These are phyloP conservation scores for Plasmodium sp. DNA, from an alignment of 169 alveolate genomes.

Conservation along the genomic window DNA sequence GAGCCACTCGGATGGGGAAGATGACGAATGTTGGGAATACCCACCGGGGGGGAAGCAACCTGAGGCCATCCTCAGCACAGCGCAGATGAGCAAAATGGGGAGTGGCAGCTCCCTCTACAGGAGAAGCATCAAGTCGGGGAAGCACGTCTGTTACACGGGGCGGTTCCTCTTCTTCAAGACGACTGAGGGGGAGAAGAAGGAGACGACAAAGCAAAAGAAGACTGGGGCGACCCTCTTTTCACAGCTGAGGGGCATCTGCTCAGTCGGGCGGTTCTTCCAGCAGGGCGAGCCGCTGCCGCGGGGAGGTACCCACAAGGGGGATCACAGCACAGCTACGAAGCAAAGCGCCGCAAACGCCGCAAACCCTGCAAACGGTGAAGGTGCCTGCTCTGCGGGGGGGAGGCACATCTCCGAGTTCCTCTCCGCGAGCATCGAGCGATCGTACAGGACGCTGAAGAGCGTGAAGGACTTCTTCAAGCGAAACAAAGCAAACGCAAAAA, in stretches of 20 bases:
- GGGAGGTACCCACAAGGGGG: neutral
- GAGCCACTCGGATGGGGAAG: neutral
- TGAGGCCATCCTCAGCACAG: neutral
- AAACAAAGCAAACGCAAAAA: slow-evolving; percentile 4
- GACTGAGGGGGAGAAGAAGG: neutral
- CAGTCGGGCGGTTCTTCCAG: neutral
- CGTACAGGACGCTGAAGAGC: slow-evolving; percentile 46
- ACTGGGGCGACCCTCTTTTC: neutral
- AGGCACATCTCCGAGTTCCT: slow-evolving; percentile 12
- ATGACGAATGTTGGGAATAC: neutral
- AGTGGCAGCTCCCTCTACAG: slow-evolving; percentile 1
- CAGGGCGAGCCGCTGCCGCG: neutral
- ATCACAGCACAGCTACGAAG: neutral
- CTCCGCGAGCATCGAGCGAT: slow-evolving; percentile 13
- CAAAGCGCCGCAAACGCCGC: neutral
- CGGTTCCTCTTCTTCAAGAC: slow-evolving; percentile 14
- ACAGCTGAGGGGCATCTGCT: neutral
- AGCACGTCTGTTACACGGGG: neutral
- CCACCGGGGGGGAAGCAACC: neutral
- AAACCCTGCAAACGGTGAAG: no score
- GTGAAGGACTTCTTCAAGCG: slow-evolving; percentile 52
- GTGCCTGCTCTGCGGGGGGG: no score
- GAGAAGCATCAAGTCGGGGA: slow-evolving; percentile 16
- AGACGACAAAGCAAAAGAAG: neutral
- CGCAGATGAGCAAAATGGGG: neutral